phyloP scores from a whole-genome alignment of 2,329 filamentous ascomycete genomes.

The Aspergillus sp. region DNA sequence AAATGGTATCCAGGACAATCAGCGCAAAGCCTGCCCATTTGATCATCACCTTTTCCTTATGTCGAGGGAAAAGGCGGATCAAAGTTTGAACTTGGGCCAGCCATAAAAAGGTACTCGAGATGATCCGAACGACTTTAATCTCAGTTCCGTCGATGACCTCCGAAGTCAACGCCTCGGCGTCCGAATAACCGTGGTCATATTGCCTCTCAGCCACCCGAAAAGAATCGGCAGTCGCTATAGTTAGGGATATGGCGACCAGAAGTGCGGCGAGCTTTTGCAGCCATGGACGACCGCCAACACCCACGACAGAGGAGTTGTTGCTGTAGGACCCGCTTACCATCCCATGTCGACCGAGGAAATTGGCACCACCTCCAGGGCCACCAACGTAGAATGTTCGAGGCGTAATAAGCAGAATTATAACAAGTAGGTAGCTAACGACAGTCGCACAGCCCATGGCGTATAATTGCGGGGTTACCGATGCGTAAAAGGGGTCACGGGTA shows the following conservation, averaged over 20 bases:
- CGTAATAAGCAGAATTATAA: conserved; percentile 91
- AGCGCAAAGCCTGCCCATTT: conserved; percentile 97
- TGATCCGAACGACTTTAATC: conserved; percentile 84
- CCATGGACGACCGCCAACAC: conserved; percentile 89
- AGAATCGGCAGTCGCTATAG: conserved; percentile 88
- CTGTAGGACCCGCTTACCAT: conserved; percentile 78
- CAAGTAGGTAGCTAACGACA: conserved; percentile 84
- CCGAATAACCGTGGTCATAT: conserved; percentile 76
- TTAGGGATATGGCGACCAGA: conserved; percentile 75
- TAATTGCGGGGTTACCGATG: conserved; percentile 86
- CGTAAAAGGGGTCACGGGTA: conserved; percentile 84
- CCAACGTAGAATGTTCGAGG: conserved; percentile 91
- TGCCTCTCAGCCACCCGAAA: conserved; percentile 81
- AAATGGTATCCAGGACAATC: conserved; percentile 85
- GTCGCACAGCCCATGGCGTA: conserved; percentile 92
- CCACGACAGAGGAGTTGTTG: conserved; percentile 67
- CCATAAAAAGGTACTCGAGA: conserved; percentile 96
- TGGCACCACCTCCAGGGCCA: conserved; percentile 63
- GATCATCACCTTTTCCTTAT: conserved; percentile 96
- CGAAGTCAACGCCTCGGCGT: conserved; percentile 72
- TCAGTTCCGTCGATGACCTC: conserved; percentile 81
- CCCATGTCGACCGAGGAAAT: conserved; percentile 75
- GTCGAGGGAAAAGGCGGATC: conserved; percentile 90
- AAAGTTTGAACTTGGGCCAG: conserved; percentile 95
- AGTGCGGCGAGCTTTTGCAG: conserved; percentile 73